Conservation (phyloP, 2,329 filamentous ascomycete genomes). For the Aspergillus awamori region DNA sequence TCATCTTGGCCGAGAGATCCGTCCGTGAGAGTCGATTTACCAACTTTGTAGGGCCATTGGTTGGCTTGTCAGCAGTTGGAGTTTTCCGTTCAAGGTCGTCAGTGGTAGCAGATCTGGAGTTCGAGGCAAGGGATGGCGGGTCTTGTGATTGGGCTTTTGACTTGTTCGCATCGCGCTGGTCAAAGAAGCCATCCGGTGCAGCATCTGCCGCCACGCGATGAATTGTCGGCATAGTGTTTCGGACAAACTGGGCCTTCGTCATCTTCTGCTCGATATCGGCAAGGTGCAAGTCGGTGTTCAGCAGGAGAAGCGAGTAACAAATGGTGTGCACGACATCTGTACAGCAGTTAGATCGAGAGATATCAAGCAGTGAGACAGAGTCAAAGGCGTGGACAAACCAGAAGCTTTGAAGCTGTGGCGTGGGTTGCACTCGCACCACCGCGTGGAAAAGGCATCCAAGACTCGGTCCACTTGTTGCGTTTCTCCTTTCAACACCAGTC, state of each 20-base stretch:
- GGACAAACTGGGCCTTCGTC: slow-evolving; percentile 91
- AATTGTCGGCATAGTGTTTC: slow-evolving; percentile 93
- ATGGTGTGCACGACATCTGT: slow-evolving; percentile 94
- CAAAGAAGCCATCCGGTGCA: slow-evolving; percentile 68
- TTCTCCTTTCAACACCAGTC: slow-evolving; percentile 82
- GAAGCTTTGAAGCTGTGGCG: slow-evolving; percentile 88
- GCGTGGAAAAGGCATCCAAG: slow-evolving; percentile 80
- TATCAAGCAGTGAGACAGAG: neutral
- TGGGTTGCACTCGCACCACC: slow-evolving; percentile 93
- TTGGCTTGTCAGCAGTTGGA: slow-evolving; percentile 23
- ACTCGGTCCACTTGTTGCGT: slow-evolving; percentile 97
- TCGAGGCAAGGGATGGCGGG: slow-evolving; percentile 9
- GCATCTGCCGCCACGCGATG: slow-evolving; percentile 73
- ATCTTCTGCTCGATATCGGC: slow-evolving; percentile 96
- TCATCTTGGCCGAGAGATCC: slow-evolving; percentile 31
- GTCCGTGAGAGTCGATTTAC: slow-evolving; percentile 31
- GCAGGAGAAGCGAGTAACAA: slow-evolving; percentile 89
- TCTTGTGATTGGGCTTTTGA: slow-evolving; percentile 48
- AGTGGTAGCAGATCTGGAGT: slow-evolving; percentile 13
- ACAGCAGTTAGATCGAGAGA: slow-evolving; percentile 26
- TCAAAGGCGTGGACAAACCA: slow-evolving; percentile 58
- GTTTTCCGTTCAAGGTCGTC: slow-evolving; percentile 23
- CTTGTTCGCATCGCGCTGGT: slow-evolving; percentile 45
- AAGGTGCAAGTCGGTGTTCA: slow-evolving; percentile 94
- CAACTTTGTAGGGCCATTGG: slow-evolving; percentile 24